Conservation (phyloP, 306 rosid genomes). For the Gastrolobium bilobum region DNA sequence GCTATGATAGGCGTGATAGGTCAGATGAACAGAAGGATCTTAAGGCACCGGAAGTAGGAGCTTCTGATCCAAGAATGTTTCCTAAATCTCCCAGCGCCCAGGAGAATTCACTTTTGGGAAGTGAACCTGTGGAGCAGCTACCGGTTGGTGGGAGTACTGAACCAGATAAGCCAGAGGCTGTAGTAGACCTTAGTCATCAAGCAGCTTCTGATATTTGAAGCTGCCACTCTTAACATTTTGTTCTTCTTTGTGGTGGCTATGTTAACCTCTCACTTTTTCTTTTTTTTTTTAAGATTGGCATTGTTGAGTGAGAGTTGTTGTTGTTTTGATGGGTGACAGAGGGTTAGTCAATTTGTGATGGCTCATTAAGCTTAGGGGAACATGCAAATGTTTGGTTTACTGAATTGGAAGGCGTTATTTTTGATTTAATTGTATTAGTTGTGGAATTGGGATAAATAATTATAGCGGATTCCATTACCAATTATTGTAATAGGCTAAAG, state of each 20-base stretch:
- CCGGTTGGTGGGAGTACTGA: slow-evolving; percentile 49
- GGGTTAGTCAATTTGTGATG: slow-evolving; percentile 26
- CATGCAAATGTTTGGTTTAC: slow-evolving; percentile 29
- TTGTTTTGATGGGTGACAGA: slow-evolving; percentile 14
- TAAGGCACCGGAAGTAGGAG: slow-evolving; percentile 47
- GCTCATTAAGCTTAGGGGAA: neutral
- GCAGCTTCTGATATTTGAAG: slow-evolving; percentile 48
- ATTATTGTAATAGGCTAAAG: slow-evolving; percentile 43
- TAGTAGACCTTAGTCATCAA: slow-evolving; percentile 46
- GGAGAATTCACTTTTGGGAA: slow-evolving; percentile 47
- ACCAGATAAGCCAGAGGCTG: slow-evolving; percentile 52
- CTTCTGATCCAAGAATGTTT: slow-evolving; percentile 54
- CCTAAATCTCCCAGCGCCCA: slow-evolving; percentile 51
- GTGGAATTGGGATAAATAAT: slow-evolving; percentile 48
- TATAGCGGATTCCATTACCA: slow-evolving; percentile 20
- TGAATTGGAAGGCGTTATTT: slow-evolving; percentile 48
- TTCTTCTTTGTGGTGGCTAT: slow-evolving; percentile 35
- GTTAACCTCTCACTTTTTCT: slow-evolving; percentile 46
- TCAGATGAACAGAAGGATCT: slow-evolving; percentile 50
- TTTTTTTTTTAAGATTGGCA: neutral
- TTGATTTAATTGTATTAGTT: slow-evolving; percentile 32
- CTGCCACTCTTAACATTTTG: slow-evolving; percentile 36
- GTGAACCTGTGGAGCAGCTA: slow-evolving; percentile 48
- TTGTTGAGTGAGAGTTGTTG: slow-evolving; percentile 39
- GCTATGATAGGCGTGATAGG: slow-evolving; percentile 58